phyloP scores from a whole-genome alignment of 2,329 filamentous ascomycete genomes.

The Trichophyton verrucosum region DNA sequence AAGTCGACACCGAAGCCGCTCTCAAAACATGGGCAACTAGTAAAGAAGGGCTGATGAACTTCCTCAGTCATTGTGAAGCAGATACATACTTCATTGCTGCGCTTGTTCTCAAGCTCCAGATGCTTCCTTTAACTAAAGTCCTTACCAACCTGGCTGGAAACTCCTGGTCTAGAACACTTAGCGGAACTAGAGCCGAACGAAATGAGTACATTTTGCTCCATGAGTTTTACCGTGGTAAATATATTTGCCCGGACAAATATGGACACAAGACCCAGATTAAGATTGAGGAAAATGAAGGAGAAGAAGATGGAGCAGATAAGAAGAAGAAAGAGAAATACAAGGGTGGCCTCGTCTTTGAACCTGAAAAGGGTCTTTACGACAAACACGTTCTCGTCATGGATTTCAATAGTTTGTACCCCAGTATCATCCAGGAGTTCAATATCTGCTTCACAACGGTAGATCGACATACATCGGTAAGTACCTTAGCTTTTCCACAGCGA shows the following conservation, averaged over 20 bases:
- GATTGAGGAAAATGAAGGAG: conserved; percentile 57
- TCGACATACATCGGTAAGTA: conserved; percentile 54
- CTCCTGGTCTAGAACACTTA: conserved; percentile 92
- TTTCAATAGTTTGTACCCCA: conserved; percentile 97
- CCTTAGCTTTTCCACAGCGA: not conserved
- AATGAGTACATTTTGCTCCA: conserved; percentile 99
- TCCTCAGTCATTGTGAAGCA: conserved; percentile 82
- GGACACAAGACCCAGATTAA: conserved; percentile 64
- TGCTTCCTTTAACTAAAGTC: conserved; percentile 86
- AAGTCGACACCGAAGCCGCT: conserved; percentile 78
- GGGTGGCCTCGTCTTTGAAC: conserved; percentile 94
- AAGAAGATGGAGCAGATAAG: conserved; percentile 54
- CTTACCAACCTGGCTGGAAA: conserved; percentile 94
- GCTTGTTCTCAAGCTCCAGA: conserved; percentile 74
- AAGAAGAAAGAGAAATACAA: conserved; percentile 99
- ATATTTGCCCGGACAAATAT: conserved; percentile 93
- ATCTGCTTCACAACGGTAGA: conserved; percentile 99
- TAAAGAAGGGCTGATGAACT: conserved; percentile 80
- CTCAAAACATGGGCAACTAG: conserved; percentile 76
- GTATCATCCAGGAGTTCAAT: conserved; percentile 98
- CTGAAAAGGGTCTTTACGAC: conserved; percentile 93
- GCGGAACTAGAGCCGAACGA: conserved; percentile 87
- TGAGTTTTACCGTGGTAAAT: conserved; percentile 92
- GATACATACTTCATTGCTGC: conserved; percentile 95
- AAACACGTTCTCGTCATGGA: conserved; percentile 99